These are phyloP conservation scores for Neodidymelliopsis sp. DNA, from an alignment of 2,329 filamentous ascomycete species.

Conservation along the genomic window DNA sequence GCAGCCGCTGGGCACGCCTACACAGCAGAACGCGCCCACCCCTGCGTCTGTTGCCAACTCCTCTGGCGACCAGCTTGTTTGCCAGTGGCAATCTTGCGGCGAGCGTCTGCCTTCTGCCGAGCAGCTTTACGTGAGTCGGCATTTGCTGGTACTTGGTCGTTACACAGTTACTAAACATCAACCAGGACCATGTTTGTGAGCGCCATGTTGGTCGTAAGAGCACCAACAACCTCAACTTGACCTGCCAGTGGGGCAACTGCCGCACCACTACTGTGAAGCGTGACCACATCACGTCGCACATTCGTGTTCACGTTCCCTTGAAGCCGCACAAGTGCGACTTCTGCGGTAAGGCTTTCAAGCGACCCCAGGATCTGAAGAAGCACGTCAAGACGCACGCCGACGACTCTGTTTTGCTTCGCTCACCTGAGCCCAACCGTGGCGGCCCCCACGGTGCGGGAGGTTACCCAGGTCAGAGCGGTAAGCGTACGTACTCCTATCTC, in stretches of 20 bases:
- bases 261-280: conserved; percentile 97
- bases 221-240: conserved; percentile 97
- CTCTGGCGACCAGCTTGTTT: conserved; percentile 57
- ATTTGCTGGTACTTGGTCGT: conserved; percentile 10
- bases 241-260: conserved; percentile 96
- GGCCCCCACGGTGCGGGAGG: conserved; percentile 46
- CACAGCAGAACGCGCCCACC: conserved; percentile 43
- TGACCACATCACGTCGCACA: conserved; percentile 98
- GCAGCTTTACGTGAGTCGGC: conserved; percentile 65
- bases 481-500: conserved; percentile 45
- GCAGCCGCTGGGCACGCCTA: conserved; percentile 43
- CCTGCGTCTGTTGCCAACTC: conserved; percentile 40
- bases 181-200: conserved; percentile 95
- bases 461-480: conserved; percentile 48
- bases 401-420: conserved; percentile 79
- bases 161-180: conserved; percentile 20
- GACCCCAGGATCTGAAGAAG: conserved; percentile 98
- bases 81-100: conserved; percentile 69
- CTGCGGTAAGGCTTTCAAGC: conserved; percentile 98
- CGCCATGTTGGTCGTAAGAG: conserved; percentile 98
- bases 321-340: conserved; percentile 99
- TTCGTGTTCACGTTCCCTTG: conserved; percentile 96
- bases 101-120: conserved; percentile 67
- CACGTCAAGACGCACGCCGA: conserved; percentile 99
- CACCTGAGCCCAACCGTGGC: conserved; percentile 65